Base-by-base conservation (phyloP, 2,329 filamentous ascomycete species). In the Fonsecaea monophora region DNA sequence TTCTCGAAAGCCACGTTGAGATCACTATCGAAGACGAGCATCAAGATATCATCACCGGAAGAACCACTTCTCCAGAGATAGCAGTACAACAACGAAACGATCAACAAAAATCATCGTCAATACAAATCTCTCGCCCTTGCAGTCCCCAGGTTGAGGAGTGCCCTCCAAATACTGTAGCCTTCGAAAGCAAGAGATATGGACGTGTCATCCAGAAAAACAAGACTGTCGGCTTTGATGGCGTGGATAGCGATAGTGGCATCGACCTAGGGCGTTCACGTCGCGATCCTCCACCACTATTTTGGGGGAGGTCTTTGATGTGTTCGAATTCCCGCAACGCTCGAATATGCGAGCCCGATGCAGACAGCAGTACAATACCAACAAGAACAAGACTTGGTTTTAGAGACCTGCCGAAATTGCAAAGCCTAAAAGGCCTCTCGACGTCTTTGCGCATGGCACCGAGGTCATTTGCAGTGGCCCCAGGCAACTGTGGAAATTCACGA, bases 1-100 rank as follows among this genome's bases (percentile, higher is more conserved):
- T 70, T 37, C 60, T 71, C 4, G 68, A 71, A 54, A 70, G 68
- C 58, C 64, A 70, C 53, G 66, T 68, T 30, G 64, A 71, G 62
- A 53, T 70, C 54, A 64, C 56, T 9, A 54, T 69, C 15, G 67
- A 71, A 32, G 53, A 50, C 48, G 69, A 71, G 8, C 38, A 37
- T 42, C 53, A 48, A 32, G 59, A 34, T 18, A 21, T 55, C 7
- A 60, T 57, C 13, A 50, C 60, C 12, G 50, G 57, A 25, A 63
- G 64, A 4, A 18, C 57, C 4, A 32, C 60, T 45, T 66, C 65
- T 53, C 54, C 68, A 15, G 32, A 25, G 13, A 56, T 62, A 7
- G 45, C 53, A 13, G 53, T 53, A 25, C 42, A 34, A 40, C 40
- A 60, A 18, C 48, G 9, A 10, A 48, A 37, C 9, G 9, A 13